Evolutionary conservation across 2,329 filamentous ascomycete genomes (phyloP).

Genomic region (Exutisphaerella laricina): DNA sequence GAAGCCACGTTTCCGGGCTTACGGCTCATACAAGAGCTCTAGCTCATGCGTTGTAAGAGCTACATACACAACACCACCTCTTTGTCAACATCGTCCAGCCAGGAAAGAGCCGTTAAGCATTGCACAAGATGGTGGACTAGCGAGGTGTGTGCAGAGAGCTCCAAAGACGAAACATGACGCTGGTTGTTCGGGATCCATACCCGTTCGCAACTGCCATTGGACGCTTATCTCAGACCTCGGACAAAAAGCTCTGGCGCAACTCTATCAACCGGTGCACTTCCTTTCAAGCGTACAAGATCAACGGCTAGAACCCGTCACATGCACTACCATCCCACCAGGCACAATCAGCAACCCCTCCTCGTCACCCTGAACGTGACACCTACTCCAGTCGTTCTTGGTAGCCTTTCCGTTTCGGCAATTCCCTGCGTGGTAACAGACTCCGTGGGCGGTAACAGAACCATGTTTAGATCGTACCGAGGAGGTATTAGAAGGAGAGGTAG

Average conservation of each 20-base stretch:
- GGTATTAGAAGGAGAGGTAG: background rate
- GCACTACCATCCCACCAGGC: background rate
- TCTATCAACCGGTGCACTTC: too few relatives aligned
- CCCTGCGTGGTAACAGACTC: background rate
- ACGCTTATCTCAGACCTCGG: background rate
- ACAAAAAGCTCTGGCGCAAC: background rate
- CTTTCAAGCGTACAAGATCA: background rate
- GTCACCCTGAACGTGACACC: background rate
- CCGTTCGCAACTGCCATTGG: background rate
- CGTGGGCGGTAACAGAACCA: background rate
- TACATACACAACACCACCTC: too few relatives aligned
- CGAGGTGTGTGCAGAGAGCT: too few relatives aligned
- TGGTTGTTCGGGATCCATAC: too few relatives aligned
- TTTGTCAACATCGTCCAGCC: background rate
- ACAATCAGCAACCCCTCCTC: background rate
- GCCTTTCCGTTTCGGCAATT: background rate
- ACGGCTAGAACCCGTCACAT: background rate
- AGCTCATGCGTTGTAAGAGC: too few relatives aligned
- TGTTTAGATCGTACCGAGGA: conserved; percentile 1
- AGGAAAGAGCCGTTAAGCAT: background rate
- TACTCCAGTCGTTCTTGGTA: background rate
- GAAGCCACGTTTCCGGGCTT: too few relatives aligned
- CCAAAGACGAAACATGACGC: too few relatives aligned
- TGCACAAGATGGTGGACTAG: too few relatives aligned
- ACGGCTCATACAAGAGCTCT: too few relatives aligned